phyloP scores from a whole-genome alignment of 768 basidiomycete genomes.

The Asterophora parasitica region DNA sequence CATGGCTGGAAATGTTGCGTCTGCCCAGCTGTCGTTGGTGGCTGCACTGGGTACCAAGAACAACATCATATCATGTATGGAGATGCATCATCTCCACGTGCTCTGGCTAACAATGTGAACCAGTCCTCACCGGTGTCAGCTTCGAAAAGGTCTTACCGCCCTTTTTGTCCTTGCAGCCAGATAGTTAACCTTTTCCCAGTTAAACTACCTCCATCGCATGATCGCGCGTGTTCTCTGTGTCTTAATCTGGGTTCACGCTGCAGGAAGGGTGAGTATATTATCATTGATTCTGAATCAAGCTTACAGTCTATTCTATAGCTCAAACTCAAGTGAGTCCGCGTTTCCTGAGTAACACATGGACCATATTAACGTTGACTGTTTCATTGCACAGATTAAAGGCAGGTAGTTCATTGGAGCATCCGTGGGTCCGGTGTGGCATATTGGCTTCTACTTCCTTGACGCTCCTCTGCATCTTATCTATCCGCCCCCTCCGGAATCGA shows the following conservation, averaged over 20 bases:
- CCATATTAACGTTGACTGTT: too few species aligned
- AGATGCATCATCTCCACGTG: neutral
- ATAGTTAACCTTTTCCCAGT: constrained; percentile 24
- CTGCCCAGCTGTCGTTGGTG: constrained; percentile 50
- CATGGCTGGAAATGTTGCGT: constrained; percentile 38
- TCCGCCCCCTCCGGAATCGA: constrained; percentile 42
- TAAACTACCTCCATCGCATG: constrained; percentile 43
- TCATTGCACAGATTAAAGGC: constrained; percentile 10
- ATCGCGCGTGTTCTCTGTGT: constrained; percentile 41
- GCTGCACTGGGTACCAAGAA: constrained; percentile 53
- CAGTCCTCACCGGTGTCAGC: constrained; percentile 50
- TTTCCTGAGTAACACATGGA: too few species aligned
- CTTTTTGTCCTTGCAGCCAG: neutral
- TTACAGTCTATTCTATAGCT: constrained; percentile 7
- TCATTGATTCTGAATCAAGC: neutral
- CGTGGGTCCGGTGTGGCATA: constrained; percentile 32
- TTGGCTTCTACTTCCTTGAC: constrained; percentile 36
- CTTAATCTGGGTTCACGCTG: constrained; percentile 45
- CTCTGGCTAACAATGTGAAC: neutral
- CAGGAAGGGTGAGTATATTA: constrained; percentile 33
- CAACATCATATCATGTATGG: constrained; percentile 40
- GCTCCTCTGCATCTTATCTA: constrained; percentile 40
- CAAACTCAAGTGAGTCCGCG: constrained; percentile 10
- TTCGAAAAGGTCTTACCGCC: constrained; percentile 31
- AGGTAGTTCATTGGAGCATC: constrained; percentile 9